phyloP scores from a whole-genome alignment of 2,329 filamentous ascomycete genomes.

The Aspergillus brasiliensis region DNA sequence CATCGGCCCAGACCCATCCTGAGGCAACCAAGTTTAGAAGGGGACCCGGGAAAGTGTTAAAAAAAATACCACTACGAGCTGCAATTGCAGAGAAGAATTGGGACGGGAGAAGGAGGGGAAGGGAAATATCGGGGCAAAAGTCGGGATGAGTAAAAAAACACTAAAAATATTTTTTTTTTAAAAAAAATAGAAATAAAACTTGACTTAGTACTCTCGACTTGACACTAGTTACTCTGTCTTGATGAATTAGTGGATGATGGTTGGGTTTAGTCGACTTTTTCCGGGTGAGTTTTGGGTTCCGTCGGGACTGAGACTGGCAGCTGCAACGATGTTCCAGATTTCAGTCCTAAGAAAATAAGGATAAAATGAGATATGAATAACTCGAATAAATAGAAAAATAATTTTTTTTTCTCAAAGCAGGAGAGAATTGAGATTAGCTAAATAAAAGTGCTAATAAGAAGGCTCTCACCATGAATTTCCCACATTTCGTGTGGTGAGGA shows the following conservation, averaged over 20 bases:
- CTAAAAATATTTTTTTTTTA: too few species aligned
- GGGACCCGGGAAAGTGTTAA: slow-evolving; percentile 4
- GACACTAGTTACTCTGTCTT: not conserved
- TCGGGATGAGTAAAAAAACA: slow-evolving; percentile 16
- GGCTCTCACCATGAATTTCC: not conserved
- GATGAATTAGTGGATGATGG: not conserved
- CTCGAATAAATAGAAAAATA: not conserved
- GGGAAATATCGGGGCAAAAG: slow-evolving; percentile 17
- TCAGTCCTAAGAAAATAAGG: not conserved
- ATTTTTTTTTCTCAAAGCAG: not conserved
- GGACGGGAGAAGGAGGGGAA: not conserved
- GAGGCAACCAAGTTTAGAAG: slow-evolving; percentile 14
- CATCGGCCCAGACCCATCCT: slow-evolving; percentile 22
- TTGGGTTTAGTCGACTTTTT: not conserved
- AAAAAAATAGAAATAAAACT: too few species aligned
- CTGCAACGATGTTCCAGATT: not conserved
- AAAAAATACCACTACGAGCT: not conserved
- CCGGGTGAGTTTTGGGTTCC: slow-evolving; percentile 3
- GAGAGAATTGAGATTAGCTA: too few species aligned
- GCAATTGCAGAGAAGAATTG: too few species aligned
- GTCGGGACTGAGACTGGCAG: not conserved
- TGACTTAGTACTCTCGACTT: too few species aligned
- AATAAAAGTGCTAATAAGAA: not conserved
- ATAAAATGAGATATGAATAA: not conserved
- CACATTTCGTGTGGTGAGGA: not conserved